A percentile compares a stretch with the other conserved stretches of the same genome.
These are phyloP conservation scores for Aspergillus viridinutans DNA, from an alignment of 2,329 filamentous ascomycete genomes.

Conservation along the genomic window DNA sequence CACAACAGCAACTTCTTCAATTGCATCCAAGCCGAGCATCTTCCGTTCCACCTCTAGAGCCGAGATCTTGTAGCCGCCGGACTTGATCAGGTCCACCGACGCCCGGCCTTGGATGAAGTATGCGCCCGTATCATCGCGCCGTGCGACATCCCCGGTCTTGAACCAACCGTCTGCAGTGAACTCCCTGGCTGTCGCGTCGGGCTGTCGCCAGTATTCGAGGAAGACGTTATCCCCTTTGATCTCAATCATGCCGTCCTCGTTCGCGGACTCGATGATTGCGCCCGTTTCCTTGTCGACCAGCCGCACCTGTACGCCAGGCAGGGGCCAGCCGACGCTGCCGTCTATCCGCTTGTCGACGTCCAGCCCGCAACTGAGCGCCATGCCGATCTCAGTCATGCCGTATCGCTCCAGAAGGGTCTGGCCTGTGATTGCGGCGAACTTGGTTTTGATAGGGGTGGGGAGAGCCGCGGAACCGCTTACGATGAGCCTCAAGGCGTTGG, in stretches of 20 bases:
- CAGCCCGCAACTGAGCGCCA: constrained; percentile 44
- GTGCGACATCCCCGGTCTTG: constrained; percentile 46
- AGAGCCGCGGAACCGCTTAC: constrained; percentile 43
- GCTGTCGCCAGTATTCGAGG: constrained; percentile 41
- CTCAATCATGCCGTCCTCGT: constrained; percentile 43
- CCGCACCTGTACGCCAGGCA: constrained; percentile 46
- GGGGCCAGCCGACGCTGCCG: constrained; percentile 47
- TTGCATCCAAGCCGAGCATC: constrained; percentile 45
- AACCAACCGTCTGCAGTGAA: constrained; percentile 49
- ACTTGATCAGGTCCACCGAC: constrained; percentile 53
- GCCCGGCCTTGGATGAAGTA: constrained; percentile 53
- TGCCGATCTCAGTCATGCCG: constrained; percentile 51
- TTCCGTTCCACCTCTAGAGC: constrained; percentile 54
- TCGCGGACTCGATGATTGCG: constrained; percentile 22
- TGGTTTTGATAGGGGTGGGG: constrained; percentile 39
- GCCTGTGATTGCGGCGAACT: constrained; percentile 39
- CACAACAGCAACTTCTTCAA: constrained; percentile 52
- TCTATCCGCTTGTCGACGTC: constrained; percentile 39
- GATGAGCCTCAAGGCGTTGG: constrained; percentile 33
- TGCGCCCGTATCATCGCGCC: constrained; percentile 33
- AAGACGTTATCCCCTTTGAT: constrained; percentile 42
- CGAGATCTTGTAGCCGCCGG: constrained; percentile 53
- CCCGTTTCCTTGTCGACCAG: constrained; percentile 41
- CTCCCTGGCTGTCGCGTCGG: constrained; percentile 43
- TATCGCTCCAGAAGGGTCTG: constrained; percentile 47